These are phyloP conservation scores for Neurospora terricola DNA, from an alignment of 495 filamentous ascomycete genomes.

Conservation along the genomic window DNA sequence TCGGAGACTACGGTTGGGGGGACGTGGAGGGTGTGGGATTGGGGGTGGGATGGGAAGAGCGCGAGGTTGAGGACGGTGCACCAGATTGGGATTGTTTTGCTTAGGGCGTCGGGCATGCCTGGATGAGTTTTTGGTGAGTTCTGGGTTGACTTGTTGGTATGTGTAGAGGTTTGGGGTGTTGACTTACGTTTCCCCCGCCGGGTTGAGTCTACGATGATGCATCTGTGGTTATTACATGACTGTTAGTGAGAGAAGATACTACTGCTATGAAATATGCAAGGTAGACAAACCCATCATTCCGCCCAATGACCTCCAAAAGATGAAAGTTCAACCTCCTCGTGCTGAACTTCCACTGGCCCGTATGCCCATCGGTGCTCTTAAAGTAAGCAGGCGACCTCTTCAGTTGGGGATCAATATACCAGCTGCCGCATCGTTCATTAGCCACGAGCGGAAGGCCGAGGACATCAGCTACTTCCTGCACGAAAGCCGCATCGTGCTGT, in stretches of 20 bases:
- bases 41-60: conserved; percentile 52
- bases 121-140: background rate
- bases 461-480: conserved; percentile 40
- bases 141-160: background rate
- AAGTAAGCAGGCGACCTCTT: conserved; percentile 77
- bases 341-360: conserved; percentile 81
- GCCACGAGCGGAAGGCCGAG: conserved; percentile 70
- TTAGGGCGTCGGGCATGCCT: conserved; percentile 87
- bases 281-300: conserved; percentile 50
- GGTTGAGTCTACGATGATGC: conserved; percentile 93
- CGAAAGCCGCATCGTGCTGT: conserved; percentile 56
- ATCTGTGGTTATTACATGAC: conserved; percentile 37
- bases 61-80: conserved; percentile 69
- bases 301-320: conserved; percentile 52
- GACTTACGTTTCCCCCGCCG: conserved; percentile 71
- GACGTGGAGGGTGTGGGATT: conserved; percentile 44
- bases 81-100: conserved; percentile 93
- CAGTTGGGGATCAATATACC: conserved; percentile 67
- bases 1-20: conserved; percentile 56
- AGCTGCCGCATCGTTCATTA: conserved; percentile 90
- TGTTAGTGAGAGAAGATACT: background rate
- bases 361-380: conserved; percentile 95
- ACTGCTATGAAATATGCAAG: background rate
- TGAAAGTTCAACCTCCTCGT: conserved; percentile 75
- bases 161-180: background rate